Percentiles rank a stretch among this genome's conserved stretches.
Evolutionary conservation across 148 eudicot genomes (phyloP).

Genomic region (Chenopodium formosanum): DNA sequence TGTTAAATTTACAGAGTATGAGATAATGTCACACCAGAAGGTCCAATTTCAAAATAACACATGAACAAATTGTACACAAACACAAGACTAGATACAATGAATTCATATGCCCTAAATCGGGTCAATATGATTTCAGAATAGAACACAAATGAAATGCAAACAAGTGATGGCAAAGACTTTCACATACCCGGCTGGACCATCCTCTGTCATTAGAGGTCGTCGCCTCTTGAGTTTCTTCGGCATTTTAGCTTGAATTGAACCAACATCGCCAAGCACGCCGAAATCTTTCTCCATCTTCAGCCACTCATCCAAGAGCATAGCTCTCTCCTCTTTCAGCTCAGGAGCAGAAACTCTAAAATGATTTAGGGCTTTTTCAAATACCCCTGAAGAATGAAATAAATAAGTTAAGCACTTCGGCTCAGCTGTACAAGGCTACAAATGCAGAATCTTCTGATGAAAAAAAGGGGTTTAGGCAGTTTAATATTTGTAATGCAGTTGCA

Average conservation of each 20-base stretch:
- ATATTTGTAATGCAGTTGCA: no score
- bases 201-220: conserved; percentile 66
- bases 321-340: conserved; percentile 87
- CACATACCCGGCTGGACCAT: conserved; percentile 84
- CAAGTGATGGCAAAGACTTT: not conserved
- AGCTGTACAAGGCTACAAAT: not conserved
- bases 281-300: conserved; percentile 57
- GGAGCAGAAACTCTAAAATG: conserved; percentile 75
- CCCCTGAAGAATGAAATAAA: conserved; percentile 47
- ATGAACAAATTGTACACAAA: not conserved
- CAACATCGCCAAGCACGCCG: conserved; percentile 70
- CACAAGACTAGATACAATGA: not conserved
- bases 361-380: conserved; percentile 76
- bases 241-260: conserved; percentile 57
- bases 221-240: conserved; percentile 94
- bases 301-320: conserved; percentile 94
- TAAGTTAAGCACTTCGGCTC: not conserved
- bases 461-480: not conserved
- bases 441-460: not conserved
- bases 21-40: conserved; percentile 21
- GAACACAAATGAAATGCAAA: not conserved
- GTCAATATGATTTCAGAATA: not conserved
- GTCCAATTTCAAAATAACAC: conserved; percentile 44
- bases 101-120: conserved; percentile 66
- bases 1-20: conserved; percentile 22